These are phyloP conservation scores for Neonothopanus nambi DNA, from an alignment of 1,284 basidiomycete genomes.

Conservation along the genomic window DNA sequence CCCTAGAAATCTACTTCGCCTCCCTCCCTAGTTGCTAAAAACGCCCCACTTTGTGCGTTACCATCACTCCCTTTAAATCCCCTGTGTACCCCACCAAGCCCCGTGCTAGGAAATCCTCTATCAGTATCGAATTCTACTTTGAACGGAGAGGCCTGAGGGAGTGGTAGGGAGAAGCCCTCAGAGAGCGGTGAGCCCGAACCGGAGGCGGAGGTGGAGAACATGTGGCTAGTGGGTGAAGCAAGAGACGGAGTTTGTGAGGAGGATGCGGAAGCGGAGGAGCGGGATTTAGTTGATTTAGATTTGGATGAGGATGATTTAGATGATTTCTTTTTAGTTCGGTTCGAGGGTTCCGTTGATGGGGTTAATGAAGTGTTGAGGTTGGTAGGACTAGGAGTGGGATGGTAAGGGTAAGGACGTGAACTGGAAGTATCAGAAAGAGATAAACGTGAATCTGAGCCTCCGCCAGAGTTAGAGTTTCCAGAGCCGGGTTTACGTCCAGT, in stretches of 20 bases:
- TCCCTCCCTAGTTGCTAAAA: no score
- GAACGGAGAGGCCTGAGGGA: no score
- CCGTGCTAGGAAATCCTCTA: no score
- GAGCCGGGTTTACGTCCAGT: constrained; percentile 35
- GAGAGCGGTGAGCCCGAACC: no score
- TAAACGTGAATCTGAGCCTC: constrained; percentile 52
- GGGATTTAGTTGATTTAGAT: constrained; percentile 27
- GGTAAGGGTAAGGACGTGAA: constrained; percentile 35
- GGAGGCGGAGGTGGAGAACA: no score
- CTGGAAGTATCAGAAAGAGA: constrained; percentile 51
- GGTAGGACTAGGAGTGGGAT: constrained; percentile 16
- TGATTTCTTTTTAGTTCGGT: constrained; percentile 11
- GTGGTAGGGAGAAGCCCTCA: no score
- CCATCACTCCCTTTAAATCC: no score
- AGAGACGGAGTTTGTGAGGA: constrained; percentile 31
- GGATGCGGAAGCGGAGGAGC: constrained; percentile 27
- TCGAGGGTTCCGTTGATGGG: constrained; percentile 10
- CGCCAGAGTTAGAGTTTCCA: constrained; percentile 27
- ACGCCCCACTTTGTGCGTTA: no score
- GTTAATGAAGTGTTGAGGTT: constrained; percentile 17
- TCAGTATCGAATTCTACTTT: no score
- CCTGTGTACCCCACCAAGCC: no score
- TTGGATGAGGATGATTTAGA: constrained; percentile 16
- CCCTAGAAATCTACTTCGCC: no score
- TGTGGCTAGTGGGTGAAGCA: constrained; percentile 24